Conservation (phyloP, 2,329 filamentous ascomycete species). For the Hawksworthiomyces lignivorus region DNA sequence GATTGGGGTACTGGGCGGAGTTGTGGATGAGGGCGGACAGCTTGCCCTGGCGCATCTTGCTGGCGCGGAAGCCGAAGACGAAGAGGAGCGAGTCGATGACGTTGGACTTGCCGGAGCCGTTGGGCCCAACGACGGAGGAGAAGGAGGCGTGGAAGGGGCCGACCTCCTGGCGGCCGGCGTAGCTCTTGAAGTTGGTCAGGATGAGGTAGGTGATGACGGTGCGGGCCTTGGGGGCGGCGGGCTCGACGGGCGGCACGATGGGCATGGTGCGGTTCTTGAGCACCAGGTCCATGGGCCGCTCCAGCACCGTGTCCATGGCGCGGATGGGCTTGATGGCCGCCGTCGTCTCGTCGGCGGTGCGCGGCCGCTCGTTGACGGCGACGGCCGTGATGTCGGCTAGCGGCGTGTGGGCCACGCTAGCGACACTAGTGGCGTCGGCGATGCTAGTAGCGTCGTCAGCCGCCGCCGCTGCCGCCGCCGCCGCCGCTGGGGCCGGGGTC, state of each 20-base stretch:
- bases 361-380: slow-evolving; percentile 44
- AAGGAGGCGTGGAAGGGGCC: slow-evolving; percentile 96
- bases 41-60: slow-evolving; percentile 99
- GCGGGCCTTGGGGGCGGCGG: slow-evolving; percentile 69
- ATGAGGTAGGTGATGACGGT: slow-evolving; percentile 91
- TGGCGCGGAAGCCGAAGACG: slow-evolving; percentile 97
- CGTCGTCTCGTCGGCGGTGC: slow-evolving; percentile 43
- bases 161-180: slow-evolving; percentile 89
- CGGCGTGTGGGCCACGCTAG: slow-evolving; percentile 33
- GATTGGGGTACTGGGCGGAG: slow-evolving; percentile 74
- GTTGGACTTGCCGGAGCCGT: slow-evolving; percentile 97
- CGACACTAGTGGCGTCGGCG: slow-evolving; percentile 2
- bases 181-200: slow-evolving; percentile 97
- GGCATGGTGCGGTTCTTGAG: slow-evolving; percentile 72
- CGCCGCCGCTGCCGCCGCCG: neutral
- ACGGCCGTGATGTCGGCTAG: slow-evolving; percentile 66
- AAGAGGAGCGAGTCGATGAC: slow-evolving; percentile 97
- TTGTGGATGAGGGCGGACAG: slow-evolving; percentile 97
- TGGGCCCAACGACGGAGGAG: slow-evolving; percentile 94
- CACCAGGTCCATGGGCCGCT: slow-evolving; percentile 90
- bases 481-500: no score
- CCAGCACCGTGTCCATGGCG: slow-evolving; percentile 67
- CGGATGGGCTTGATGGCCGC: slow-evolving; percentile 62
- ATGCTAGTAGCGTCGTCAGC: slow-evolving; percentile 3
- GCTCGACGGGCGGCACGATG: slow-evolving; percentile 57